These are phyloP conservation scores for Erythrobasidium hasegawianum DNA, from an alignment of 1,284 basidiomycete species.

Conservation along the genomic window DNA sequence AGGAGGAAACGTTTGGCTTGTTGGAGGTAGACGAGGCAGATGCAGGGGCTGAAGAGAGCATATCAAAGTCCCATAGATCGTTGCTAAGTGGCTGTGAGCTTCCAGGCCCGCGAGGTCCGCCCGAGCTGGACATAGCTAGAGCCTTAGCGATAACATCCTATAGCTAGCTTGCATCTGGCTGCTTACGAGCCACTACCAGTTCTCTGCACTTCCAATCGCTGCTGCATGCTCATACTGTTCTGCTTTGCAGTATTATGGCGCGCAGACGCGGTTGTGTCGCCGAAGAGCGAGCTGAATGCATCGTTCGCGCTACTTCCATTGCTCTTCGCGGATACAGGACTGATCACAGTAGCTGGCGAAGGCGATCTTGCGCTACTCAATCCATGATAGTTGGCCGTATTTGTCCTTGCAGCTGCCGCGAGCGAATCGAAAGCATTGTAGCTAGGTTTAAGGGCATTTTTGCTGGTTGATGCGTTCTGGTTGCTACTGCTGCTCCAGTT, in stretches of 20 bases:
- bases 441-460: slow-evolving; percentile 8
- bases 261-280: slow-evolving; percentile 8
- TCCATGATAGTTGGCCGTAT: slow-evolving; percentile 39
- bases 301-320: slow-evolving; percentile 30
- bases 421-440: slow-evolving; percentile 48
- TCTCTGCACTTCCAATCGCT: slow-evolving; percentile 14
- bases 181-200: slow-evolving; percentile 25
- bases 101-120: not conserved
- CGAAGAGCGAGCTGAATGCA: slow-evolving; percentile 43
- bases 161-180: too few relatives aligned
- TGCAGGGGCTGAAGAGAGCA: slow-evolving; percentile 38
- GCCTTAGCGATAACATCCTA: too few relatives aligned
- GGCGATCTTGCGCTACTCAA: slow-evolving; percentile 42
- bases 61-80: slow-evolving; percentile 46
- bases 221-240: slow-evolving; percentile 23
- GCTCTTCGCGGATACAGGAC: not conserved
- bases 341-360: slow-evolving; percentile 30
- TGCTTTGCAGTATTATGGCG: not conserved
- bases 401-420: slow-evolving; percentile 39
- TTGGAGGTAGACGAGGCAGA: not conserved
- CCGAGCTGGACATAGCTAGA: slow-evolving; percentile 6
- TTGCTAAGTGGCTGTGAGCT: slow-evolving; percentile 5
- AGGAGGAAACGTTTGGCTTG: slow-evolving; percentile 37
- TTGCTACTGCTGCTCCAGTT: slow-evolving; percentile 47
- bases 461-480: slow-evolving; percentile 18